Base-by-base conservation (phyloP, 1,284 basidiomycete genomes). In the Fistulinella cinereoalba region DNA sequence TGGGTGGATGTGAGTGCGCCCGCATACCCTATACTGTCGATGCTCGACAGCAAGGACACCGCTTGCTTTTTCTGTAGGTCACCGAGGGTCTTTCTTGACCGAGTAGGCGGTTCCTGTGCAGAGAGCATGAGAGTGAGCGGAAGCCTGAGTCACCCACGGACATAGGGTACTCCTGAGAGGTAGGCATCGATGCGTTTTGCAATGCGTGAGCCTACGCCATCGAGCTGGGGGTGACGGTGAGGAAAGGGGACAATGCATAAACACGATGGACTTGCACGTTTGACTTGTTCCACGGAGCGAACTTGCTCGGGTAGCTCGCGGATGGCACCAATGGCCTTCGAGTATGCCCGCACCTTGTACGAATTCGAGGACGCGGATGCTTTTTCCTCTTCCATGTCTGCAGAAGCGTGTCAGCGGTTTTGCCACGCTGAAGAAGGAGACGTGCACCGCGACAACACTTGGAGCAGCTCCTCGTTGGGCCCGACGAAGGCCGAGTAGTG, bases 261-360 rank as follows among this genome's bases (percentile, higher is more conserved):
- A 29, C 18, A 41, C 21, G 41, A 44, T 41, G 36, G 15, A 53
- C 61, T 53, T 59, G 52, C 61, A 46, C 54, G 42, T 16, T 22
- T 54, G 27, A 73, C 66, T 46, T 79, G 73, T 24, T 67, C 57
- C 37, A 67, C 71, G 5, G 73, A 70, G 27, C 55, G 63, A 46
- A 80, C 68, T 43, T 73, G 73, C 40, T 68, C 57, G 18, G 72
- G 56, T 3, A 76, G 54, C 33, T 60, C 47, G 27, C 62, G 49
- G 41, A 80, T 67, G 29, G 62, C 61, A 10, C 56, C 61, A 45
- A 81, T 75, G 4, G 79, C 79, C 44, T 58, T 66, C 37, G 62
- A 62, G 53, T 74, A 79, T n/a, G 78, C 71, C 44, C 71, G 69
- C 10, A 79, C 56, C 64, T 76, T 80, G 68, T 71, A 79, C 10